phyloP scores from a whole-genome alignment of 176 grass and related monocot genomes.

The Olyra latifolia region DNA sequence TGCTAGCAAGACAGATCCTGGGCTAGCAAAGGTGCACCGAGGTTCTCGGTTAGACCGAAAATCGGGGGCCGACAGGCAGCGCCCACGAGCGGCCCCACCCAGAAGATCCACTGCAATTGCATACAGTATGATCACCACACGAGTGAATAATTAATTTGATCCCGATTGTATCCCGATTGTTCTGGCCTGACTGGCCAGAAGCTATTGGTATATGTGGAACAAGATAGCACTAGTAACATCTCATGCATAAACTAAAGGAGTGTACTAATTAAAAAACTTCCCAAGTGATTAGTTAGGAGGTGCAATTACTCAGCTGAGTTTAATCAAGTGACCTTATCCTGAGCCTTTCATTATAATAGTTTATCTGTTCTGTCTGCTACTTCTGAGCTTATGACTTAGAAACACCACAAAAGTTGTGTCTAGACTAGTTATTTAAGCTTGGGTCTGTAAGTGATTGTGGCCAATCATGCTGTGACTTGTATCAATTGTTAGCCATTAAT shows the following conservation, averaged over 20 bases:
- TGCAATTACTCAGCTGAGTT: constrained; percentile 21
- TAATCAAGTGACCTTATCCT: constrained; percentile 39
- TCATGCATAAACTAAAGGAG: neutral
- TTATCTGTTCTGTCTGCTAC: neutral
- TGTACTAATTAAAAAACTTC: neutral
- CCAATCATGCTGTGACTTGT: neutral
- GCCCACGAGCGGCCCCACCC: constrained; percentile 74
- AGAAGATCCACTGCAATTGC: constrained; percentile 83
- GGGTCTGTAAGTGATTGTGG: neutral
- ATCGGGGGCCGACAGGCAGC: too few species aligned
- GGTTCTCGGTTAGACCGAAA: too few species aligned
- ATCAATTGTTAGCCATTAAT: neutral
- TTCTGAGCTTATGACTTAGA: neutral
- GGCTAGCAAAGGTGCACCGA: too few species aligned
- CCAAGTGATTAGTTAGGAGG: constrained; percentile 2
- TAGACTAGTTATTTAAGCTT: neutral
- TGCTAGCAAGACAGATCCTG: too few species aligned
- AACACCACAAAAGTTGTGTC: constrained; percentile 1
- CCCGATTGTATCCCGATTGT: neutral
- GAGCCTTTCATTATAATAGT: neutral
- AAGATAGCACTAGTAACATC: constrained; percentile 1
- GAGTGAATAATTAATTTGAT: neutral
- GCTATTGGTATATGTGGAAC: neutral
- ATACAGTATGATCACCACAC: neutral
- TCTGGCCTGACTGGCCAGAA: neutral